Base-by-base conservation (phyloP, 371 early-diverging fungal species). In the Mortierella sp. region DNA sequence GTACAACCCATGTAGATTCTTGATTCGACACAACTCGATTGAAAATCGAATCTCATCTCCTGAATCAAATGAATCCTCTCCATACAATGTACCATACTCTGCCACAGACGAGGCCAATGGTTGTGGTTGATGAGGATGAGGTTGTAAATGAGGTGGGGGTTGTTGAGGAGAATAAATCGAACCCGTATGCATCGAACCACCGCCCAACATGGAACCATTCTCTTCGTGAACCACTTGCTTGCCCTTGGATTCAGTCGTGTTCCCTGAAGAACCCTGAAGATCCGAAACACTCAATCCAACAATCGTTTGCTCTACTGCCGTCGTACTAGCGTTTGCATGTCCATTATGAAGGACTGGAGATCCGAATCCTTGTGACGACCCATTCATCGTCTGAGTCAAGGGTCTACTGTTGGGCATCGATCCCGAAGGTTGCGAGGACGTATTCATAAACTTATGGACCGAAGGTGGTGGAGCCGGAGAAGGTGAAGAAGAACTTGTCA, bases 1-100 rank as follows among this genome's bases (percentile, higher is more conserved):
- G 79, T 92, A 94, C n/a, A 96, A 83, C 18, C 93, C 94, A 61
- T 89, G 91, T 56, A 97, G 75, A 70, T 96, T 96, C 83, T 95
- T 94, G 74, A 98, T 91, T 73, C 89, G 89, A 82, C 96, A 95
- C 37, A 98, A 67, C 82, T 96, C 96, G 19, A 98, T 89, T 48
- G 91, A 88, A 81, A 97, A 91, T 45, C 93, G 86, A 11, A 95
- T 90, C 82, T 93, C 95, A 23, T 92, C 94, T 28, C 93, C 93
- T 1, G 89, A 84, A 81, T 97, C 97, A 56, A 95, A 92, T 5
- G 88, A 82, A 7, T 93, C 88, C 66, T 98, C 95, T 43, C 99
- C 99, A 76, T 99, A 98, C 65, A 95, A 92, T 15, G 98, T 95
- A 21, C 82, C 82, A 16, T 25, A 47, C 57, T 18, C n/a, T 25